Evolutionary conservation across 331 rosid genomes (phyloP).

Genomic region (Acacia concinna): DNA sequence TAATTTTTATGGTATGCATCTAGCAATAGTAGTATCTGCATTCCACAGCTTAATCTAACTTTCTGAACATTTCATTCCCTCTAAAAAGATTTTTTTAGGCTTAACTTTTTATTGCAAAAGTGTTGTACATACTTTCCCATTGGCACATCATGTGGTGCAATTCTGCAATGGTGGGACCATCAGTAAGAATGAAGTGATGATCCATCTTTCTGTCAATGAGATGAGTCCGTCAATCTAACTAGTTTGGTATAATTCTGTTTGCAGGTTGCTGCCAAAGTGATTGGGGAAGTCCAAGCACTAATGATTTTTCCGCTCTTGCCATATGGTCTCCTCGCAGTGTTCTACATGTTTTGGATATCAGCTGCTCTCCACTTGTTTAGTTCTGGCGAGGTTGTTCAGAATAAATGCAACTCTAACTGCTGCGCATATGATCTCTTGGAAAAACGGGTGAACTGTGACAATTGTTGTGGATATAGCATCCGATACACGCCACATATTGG

Average conservation of each 20-base stretch:
- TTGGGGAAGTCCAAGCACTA: constrained; percentile 96
- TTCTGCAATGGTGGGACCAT: neutral
- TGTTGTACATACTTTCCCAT: constrained; percentile 10
- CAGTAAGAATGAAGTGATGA: constrained; percentile 4
- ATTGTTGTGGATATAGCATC: constrained; percentile 89
- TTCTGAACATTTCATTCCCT: constrained; percentile 3
- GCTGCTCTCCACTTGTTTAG: constrained; percentile 94
- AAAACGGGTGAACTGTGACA: constrained; percentile 82
- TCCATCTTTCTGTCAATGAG: constrained; percentile 11
- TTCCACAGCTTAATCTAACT: neutral
- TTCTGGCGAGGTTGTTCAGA: constrained; percentile 90
- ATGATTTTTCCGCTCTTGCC: constrained; percentile 88
- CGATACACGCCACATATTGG: constrained; percentile 92
- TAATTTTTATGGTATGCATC: constrained; percentile 11
- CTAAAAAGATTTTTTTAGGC: neutral
- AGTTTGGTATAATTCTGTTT: constrained; percentile 26
- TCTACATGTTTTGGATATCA: constrained; percentile 95
- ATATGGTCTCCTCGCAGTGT: constrained; percentile 70
- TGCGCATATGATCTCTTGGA: constrained; percentile 80
- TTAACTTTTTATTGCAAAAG: neutral
- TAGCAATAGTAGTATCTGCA: neutral
- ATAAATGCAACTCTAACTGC: constrained; percentile 81
- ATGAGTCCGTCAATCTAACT: constrained; percentile 19
- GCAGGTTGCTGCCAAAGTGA: constrained; percentile 98
- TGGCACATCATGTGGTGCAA: neutral